These are phyloP conservation scores for Diaporthe citri DNA, from an alignment of 2,329 filamentous ascomycete species.

Conservation along the genomic window DNA sequence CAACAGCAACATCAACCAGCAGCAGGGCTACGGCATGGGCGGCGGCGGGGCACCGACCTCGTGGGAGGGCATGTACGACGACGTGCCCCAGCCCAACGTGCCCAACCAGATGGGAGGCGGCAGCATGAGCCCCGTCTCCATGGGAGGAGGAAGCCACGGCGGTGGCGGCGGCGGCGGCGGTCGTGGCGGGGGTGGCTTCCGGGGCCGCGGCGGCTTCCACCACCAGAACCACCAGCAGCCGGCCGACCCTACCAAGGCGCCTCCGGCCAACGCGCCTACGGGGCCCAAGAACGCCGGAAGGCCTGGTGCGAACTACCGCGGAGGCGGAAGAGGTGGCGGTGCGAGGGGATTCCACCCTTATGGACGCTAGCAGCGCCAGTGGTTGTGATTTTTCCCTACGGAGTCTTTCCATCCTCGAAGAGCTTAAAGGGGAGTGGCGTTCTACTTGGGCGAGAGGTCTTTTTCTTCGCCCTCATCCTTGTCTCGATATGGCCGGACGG, in stretches of 20 bases:
- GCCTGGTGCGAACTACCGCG: constrained; percentile 92
- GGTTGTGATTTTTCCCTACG: neutral
- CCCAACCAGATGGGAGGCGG: constrained; percentile 38
- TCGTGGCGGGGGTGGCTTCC: constrained; percentile 55
- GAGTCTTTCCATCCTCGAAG: constrained; percentile 9
- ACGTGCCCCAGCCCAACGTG: constrained; percentile 85
- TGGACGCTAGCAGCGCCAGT: constrained; percentile 41
- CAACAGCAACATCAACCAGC: constrained; percentile 40
- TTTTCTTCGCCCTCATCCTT: neutral
- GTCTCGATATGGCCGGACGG: neutral
- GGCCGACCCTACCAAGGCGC: constrained; percentile 67
- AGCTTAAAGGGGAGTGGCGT: neutral
- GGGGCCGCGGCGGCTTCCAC: constrained; percentile 51
- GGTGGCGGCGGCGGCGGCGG: constrained; percentile 56
- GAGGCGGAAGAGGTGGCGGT: constrained; percentile 83
- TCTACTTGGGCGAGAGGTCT: neutral
- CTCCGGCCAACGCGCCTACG: constrained; percentile 88
- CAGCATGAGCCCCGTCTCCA: constrained; percentile 48
- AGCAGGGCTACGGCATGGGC: constrained; percentile 52
- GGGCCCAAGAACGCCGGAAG: constrained; percentile 95
- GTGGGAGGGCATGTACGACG: constrained; percentile 99
- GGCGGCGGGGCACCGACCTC: constrained; percentile 77
- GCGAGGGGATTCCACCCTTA: constrained; percentile 87
- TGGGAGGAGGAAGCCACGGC: constrained; percentile 43
- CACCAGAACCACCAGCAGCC: constrained; percentile 52